Base-by-base conservation (phyloP, 805 yeast species). In the Candida pseudoglaebosa region DNA sequence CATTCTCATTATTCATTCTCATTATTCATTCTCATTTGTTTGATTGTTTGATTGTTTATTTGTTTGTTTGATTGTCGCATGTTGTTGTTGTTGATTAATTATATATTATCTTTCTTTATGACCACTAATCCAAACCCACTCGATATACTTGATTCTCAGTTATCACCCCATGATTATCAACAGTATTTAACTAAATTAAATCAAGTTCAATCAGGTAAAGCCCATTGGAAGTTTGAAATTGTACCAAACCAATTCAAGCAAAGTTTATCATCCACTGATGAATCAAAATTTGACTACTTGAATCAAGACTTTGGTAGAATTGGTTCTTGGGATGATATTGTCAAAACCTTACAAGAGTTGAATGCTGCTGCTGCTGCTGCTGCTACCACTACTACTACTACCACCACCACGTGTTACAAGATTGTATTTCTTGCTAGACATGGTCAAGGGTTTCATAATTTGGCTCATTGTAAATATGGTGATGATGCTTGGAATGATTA, bases 401-500 rank as follows among this genome's bases (percentile, higher is more conserved):
- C 46, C 3, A 31, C 31, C 1, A 52, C 61, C 38, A 62, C 49
- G n/a, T 39, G 43, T 5, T 75, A 73, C 54, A 75, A 75, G 50
- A 48, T 75, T 8, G 53, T 75, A 28, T 67, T 67, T 42, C 57
- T 73, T 24, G 78, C 74, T 4, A 63, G 80, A 37, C 80, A 75
- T 44, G 80, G 79, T 4, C 76, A 75, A 44, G 80, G 80, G 2
- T 73, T 48, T 49, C 80, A 75, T 48, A 75, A 75, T 47, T 50
- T 61, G 39, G 77, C 74, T 19, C 71, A 71, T 46, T 36, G 58
- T 13, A 59, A 57, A 36, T 74, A 74, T 47, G 80, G 78, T 12
- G 61, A 65, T 24, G 53, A 60, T 24, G 65, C 48, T 10, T 73
- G 78, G 78, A 65, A 71, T 40, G 61, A 59, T 32, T 52, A 68